phyloP scores from a whole-genome alignment of 2,329 filamentous ascomycete species.

The Colletotrichum zoysiae region DNA sequence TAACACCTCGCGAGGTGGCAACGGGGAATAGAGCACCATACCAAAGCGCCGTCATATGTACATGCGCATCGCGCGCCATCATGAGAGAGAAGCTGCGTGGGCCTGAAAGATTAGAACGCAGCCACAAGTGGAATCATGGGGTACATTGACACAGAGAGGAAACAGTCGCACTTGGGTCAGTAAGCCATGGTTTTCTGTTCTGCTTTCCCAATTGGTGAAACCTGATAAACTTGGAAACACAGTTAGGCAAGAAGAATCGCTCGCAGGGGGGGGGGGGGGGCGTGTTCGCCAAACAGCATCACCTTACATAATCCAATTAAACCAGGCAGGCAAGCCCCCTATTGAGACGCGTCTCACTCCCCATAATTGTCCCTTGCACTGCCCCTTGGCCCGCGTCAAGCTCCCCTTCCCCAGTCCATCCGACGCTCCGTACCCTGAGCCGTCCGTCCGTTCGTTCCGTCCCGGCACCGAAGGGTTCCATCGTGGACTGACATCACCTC shows the following conservation, averaged over 20 bases:
- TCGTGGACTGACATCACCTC: slow-evolving; percentile 24
- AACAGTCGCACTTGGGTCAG: not conserved
- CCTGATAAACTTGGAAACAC: not conserved
- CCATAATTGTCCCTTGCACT: not conserved
- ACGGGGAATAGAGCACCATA: slow-evolving; percentile 39
- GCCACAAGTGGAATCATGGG: not conserved
- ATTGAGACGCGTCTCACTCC: slow-evolving; percentile 25
- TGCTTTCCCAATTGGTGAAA: not conserved
- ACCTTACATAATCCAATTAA: slow-evolving; percentile 25
- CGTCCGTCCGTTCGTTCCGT: slow-evolving; percentile 18
- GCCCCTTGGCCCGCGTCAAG: slow-evolving; percentile 41
- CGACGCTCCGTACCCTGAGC: slow-evolving; percentile 12
- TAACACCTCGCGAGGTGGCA: not conserved
- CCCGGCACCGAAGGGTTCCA: slow-evolving; percentile 13
- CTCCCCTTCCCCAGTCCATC: slow-evolving; percentile 19
- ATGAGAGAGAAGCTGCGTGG: not conserved
- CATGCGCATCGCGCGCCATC: slow-evolving; percentile 51
- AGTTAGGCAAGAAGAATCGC: not conserved
- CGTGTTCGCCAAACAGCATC: not conserved
- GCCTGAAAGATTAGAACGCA: slow-evolving; percentile 3
- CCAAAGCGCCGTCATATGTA: slow-evolving; percentile 54
- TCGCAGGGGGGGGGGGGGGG: not conserved
- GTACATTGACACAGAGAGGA: not conserved
- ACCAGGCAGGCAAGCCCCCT: not conserved
- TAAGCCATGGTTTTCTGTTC: not conserved